Base-by-base conservation (phyloP, 73 alveolate genomes). In the Effrenium voratum region DNA sequence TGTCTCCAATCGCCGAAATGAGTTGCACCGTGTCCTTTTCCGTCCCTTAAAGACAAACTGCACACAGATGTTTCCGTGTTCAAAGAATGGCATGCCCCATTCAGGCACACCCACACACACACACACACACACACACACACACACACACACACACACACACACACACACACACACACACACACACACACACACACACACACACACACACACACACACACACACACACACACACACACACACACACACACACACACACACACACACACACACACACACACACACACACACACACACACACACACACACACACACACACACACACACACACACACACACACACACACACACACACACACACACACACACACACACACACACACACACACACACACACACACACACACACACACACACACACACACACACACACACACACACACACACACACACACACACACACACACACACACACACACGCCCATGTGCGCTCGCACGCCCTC, bases 61-160 rank as follows among this genome's bases (percentile, higher is more conserved):
- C n/a, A n/a, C n/a, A n/a, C n/a, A n/a, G n/a, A n/a, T n/a, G n/a
- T n/a, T n/a, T n/a, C n/a, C n/a, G n/a, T n/a, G n/a, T n/a, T n/a
- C n/a, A n/a, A n/a, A n/a, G n/a, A n/a, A n/a, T n/a, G n/a, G n/a
- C n/a, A n/a, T n/a, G n/a, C n/a, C 49, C 2, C 81, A 3, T 41
- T 24, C 81, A 68, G 44, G 30, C 44, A 68, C 81, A 68, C 81
- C 16, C 81, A 68, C 81, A 68, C 81, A 2, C 49, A 2, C 81
- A 68, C 81, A 68, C 81, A 68, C 81, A 68, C 81, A 66, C 81
- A 68, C 81, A 68, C 44, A 68, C 81, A 68, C 81, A 66, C 80
- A 66, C 80, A 66, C 80, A 66, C 80, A 66, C 80, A 66, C 80
- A 66, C 80, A 66, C 80, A 66, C 80, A 66, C 80, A 66, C 80